These are phyloP conservation scores for Lactarius akahatsu DNA, from an alignment of 768 basidiomycete genomes.

Conservation along the genomic window DNA sequence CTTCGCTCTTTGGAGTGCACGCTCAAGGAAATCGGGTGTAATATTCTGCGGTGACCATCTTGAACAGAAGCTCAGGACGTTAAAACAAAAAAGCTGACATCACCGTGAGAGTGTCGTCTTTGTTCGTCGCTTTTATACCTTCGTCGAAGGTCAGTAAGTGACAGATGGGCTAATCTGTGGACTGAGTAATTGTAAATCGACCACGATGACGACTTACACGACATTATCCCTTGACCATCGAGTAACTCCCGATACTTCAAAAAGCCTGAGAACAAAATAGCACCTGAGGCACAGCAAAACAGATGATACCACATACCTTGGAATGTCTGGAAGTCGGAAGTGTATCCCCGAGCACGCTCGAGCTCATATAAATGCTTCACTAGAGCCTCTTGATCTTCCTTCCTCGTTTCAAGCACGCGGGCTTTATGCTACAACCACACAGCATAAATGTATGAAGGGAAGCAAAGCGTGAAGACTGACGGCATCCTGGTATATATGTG, in stretches of 20 bases:
- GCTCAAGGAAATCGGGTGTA: conserved; percentile 50
- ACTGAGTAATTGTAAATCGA: background rate
- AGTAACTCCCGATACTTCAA: conserved; percentile 28
- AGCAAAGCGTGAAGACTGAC: conserved; percentile 11
- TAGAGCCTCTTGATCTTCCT: conserved; percentile 51
- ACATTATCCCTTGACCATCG: conserved; percentile 25
- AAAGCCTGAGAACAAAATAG: conserved; percentile 13
- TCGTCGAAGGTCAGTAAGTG: conserved; percentile 19
- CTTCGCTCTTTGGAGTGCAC: conserved; percentile 59
- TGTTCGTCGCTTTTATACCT: conserved; percentile 22
- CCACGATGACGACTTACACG: conserved; percentile 13
- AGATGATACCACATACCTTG: conserved; percentile 38
- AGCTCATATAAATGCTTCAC: conserved; percentile 49
- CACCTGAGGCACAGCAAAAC: background rate
- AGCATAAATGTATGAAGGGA: background rate
- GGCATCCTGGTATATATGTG: conserved; percentile 10
- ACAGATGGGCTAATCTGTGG: conserved; percentile 17
- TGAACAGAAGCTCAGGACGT: conserved; percentile 16
- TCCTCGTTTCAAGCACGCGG: conserved; percentile 45
- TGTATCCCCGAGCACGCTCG: conserved; percentile 40
- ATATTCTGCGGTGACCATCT: conserved; percentile 34
- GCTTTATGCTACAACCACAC: conserved; percentile 50
- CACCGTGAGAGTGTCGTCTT: conserved; percentile 24
- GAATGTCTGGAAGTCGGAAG: conserved; percentile 39
- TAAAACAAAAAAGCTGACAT: conserved; percentile 17